Conservation (phyloP, 2,329 filamentous ascomycete genomes). For the Cladosporium sp. region DNA sequence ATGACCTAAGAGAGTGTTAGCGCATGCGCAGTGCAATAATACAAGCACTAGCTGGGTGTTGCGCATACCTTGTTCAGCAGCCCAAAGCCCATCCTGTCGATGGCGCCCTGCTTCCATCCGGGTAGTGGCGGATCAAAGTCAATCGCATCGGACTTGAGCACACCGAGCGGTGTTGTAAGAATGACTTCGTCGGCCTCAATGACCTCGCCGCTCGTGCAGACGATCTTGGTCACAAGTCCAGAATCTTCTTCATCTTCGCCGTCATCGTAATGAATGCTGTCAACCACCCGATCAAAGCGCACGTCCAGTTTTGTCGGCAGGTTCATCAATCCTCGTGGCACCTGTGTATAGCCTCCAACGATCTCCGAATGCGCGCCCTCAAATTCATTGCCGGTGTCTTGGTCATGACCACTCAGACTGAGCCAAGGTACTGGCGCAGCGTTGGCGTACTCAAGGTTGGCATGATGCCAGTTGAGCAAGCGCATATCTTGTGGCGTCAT, state of each 20-base stretch:
- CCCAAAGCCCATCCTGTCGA: slow-evolving; percentile 83
- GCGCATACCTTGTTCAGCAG: slow-evolving; percentile 75
- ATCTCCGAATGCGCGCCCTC: slow-evolving; percentile 93
- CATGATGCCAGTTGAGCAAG: slow-evolving; percentile 95
- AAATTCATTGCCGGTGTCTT: slow-evolving; percentile 96
- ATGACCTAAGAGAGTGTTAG: slow-evolving; percentile 52
- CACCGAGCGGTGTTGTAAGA: slow-evolving; percentile 82
- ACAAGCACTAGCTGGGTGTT: background rate
- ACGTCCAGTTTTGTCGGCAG: slow-evolving; percentile 74
- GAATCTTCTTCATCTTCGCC: slow-evolving; percentile 21
- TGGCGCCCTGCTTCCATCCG: slow-evolving; percentile 74
- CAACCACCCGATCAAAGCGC: slow-evolving; percentile 67
- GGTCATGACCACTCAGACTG: slow-evolving; percentile 89
- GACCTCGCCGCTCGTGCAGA: slow-evolving; percentile 71
- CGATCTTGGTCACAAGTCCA: slow-evolving; percentile 54
- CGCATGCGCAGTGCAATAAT: background rate
- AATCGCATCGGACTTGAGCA: slow-evolving; percentile 77
- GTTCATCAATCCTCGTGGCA: slow-evolving; percentile 80
- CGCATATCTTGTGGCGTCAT: slow-evolving; percentile 82
- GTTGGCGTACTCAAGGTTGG: slow-evolving; percentile 96
- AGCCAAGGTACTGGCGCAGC: slow-evolving; percentile 82
- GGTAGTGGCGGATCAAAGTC: slow-evolving; percentile 90
- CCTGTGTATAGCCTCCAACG: slow-evolving; percentile 86
- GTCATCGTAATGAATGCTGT: slow-evolving; percentile 61
- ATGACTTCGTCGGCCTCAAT: slow-evolving; percentile 89